These are phyloP conservation scores for Annulohypoxylon nitens DNA, from an alignment of 495 filamentous ascomycete species.

Conservation along the genomic window DNA sequence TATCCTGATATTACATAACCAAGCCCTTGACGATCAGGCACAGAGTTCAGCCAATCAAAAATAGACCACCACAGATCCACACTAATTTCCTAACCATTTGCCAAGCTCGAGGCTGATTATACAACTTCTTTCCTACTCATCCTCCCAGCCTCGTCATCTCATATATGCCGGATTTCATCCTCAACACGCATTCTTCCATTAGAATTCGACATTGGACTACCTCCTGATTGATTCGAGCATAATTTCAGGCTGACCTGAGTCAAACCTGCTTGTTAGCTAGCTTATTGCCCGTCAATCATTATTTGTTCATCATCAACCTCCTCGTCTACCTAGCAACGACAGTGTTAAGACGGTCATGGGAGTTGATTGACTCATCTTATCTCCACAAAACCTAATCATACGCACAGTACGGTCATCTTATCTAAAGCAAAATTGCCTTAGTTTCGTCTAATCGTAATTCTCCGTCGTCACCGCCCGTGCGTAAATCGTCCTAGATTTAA, in stretches of 20 bases:
- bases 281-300: neutral
- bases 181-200: neutral
- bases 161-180: neutral
- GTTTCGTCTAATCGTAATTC: neutral
- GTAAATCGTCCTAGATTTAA: neutral
- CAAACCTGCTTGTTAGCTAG: neutral
- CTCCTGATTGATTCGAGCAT: neutral
- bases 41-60: slow-evolving; percentile 20
- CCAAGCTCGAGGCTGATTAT: slow-evolving; percentile 33
- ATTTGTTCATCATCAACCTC: neutral
- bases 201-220: neutral
- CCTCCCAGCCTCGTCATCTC: slow-evolving; percentile 21
- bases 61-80: neutral
- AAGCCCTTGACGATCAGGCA: neutral
- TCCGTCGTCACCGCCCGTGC: neutral
- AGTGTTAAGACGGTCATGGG: neutral
- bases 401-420: neutral
- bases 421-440: neutral
- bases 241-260: neutral
- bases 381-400: neutral
- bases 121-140: slow-evolving; percentile 4
- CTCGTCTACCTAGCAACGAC: neutral
- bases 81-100: slow-evolving; percentile 7
- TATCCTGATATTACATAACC: neutral
- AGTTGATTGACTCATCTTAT: neutral